A percentile compares a stretch with the other conserved stretches of the same genome.
Evolutionary conservation across 1,139 yeast species (phyloP).

Genomic region (Candida sojae): DNA sequence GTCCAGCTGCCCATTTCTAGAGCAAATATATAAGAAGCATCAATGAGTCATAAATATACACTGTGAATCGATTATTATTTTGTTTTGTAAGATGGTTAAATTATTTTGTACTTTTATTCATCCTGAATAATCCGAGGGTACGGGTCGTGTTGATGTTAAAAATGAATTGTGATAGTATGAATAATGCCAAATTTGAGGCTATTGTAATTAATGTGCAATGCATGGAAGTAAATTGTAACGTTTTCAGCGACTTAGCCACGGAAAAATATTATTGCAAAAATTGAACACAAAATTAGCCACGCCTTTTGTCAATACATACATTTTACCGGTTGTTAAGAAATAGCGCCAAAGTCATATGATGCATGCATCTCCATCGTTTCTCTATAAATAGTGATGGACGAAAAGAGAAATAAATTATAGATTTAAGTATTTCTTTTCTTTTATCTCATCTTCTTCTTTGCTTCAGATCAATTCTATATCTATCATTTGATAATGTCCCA

Average conservation of each 20-base stretch:
- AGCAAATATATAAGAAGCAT: neutral
- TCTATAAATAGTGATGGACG: neutral
- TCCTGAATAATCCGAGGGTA: too few species aligned
- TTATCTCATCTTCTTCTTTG: too few species aligned
- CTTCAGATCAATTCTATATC: too few species aligned
- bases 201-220: too few species aligned
- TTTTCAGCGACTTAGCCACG: neutral
- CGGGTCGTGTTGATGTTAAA: too few species aligned
- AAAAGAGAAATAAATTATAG: neutral
- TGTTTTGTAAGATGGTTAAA: too few species aligned
- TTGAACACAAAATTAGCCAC: neutral
- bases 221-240: too few species aligned
- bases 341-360: neutral
- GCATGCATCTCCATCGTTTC: neutral
- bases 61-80: neutral
- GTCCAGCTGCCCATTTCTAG: conserved; percentile 20
- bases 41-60: neutral
- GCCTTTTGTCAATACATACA: neutral
- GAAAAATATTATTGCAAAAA: neutral
- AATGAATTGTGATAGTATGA: too few species aligned
- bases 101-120: too few species aligned
- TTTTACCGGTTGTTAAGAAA: neutral
- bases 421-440: too few species aligned
- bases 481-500: conserved; percentile 3
- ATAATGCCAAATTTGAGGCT: too few species aligned